These are phyloP conservation scores for Saccharomycopsis sp. DNA, from an alignment of 805 yeast species.

Conservation along the genomic window DNA sequence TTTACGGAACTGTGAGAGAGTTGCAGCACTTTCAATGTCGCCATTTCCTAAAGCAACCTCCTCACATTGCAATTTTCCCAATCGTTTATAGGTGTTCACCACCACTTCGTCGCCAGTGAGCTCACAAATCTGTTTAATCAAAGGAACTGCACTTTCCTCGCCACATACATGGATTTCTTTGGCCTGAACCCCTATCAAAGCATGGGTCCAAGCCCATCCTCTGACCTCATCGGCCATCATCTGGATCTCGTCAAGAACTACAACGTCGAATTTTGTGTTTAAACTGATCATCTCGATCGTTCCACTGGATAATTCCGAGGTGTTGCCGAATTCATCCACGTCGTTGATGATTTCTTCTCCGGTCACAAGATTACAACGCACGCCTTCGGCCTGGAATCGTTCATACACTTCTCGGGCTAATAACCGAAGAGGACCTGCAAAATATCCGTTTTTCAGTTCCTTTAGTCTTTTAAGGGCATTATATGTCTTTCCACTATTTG, in stretches of 20 bases:
- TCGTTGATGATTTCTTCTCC: slow-evolving; percentile 91
- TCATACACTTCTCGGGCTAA: slow-evolving; percentile 90
- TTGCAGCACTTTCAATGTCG: slow-evolving; percentile 26
- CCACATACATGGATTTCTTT: slow-evolving; percentile 90
- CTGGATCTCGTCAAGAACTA: slow-evolving; percentile 93
- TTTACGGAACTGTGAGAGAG: slow-evolving; percentile 35
- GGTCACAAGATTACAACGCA: slow-evolving; percentile 77
- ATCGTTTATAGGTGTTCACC: slow-evolving; percentile 64
- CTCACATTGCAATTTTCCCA: slow-evolving; percentile 64
- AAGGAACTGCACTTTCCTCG: slow-evolving; percentile 74
- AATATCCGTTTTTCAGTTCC: slow-evolving; percentile 66
- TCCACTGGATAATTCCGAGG: slow-evolving; percentile 75
- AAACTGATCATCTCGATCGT: slow-evolving; percentile 92
- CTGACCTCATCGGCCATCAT: slow-evolving; percentile 77
- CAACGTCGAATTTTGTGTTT: slow-evolving; percentile 65
- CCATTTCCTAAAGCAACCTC: slow-evolving; percentile 5
- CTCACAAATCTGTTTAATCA: slow-evolving; percentile 51
- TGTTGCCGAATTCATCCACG: slow-evolving; percentile 56
- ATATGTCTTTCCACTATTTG: slow-evolving; percentile 93
- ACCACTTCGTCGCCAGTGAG: slow-evolving; percentile 76
- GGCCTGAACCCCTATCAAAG: slow-evolving; percentile 79
- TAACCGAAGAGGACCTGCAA: slow-evolving; percentile 89
- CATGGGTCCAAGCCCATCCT: slow-evolving; percentile 95
- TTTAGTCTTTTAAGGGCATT: slow-evolving; percentile 67
- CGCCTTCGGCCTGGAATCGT: slow-evolving; percentile 57